Conservation (phyloP, 179 eudicot genomes). For the Amaranthus tricolor region DNA sequence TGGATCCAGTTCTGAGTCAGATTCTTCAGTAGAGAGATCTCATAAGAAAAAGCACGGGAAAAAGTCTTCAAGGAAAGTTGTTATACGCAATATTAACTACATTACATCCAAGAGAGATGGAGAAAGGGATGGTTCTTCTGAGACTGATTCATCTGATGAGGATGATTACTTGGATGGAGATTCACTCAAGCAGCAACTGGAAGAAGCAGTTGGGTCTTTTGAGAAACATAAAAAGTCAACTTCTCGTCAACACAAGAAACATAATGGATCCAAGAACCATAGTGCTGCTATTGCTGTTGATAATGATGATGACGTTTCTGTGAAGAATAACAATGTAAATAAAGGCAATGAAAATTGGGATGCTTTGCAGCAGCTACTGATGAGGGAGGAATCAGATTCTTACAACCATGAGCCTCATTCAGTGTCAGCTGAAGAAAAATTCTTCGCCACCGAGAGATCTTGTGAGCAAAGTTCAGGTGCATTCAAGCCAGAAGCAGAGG, state of each 20-base stretch:
- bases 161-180: constrained; percentile 44
- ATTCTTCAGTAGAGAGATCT: constrained; percentile 35
- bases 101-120: constrained; percentile 56
- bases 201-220: constrained; percentile 63
- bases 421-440: constrained; percentile 34
- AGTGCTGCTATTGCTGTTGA: constrained; percentile 24
- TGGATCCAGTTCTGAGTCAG: constrained; percentile 50
- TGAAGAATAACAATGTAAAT: constrained; percentile 30
- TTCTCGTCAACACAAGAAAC: constrained; percentile 40
- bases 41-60: constrained; percentile 51
- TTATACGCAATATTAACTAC: constrained; percentile 77
- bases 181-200: constrained; percentile 59
- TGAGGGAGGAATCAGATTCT: constrained; percentile 52
- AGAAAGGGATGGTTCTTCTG: constrained; percentile 40
- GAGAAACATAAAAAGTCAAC: constrained; percentile 44
- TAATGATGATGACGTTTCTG: constrained; percentile 19
- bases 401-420: constrained; percentile 28
- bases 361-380: constrained; percentile 64
- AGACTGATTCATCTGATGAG: constrained; percentile 50
- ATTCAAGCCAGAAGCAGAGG: constrained; percentile 33
- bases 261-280: constrained; percentile 39
- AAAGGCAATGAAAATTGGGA: constrained; percentile 64
- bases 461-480: constrained; percentile 32
- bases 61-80: constrained; percentile 62
- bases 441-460: constrained; percentile 25